Base-by-base conservation (phyloP, 352 stramenopile species). In the Phytophthora pinifolia region DNA sequence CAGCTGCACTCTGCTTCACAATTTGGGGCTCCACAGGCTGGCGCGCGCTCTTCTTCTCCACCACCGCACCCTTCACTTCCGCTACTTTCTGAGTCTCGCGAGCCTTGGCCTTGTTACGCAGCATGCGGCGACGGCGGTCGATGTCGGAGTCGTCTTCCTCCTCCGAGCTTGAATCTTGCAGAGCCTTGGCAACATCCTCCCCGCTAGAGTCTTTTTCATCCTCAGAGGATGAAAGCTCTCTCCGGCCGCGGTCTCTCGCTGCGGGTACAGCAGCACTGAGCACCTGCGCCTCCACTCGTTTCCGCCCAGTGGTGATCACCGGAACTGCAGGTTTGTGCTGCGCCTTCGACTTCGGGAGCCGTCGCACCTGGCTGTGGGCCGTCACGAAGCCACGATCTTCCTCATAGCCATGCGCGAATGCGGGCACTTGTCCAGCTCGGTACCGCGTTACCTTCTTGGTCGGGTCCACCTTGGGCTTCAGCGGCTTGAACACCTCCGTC, bases 391-490 rank as follows among this genome's bases (percentile, higher is more conserved):
- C 81, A 9, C 79, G 65, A 33, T 94, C 81, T 5, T 92, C 83
- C 43, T 94, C 81, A 51, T 89, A 90, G 0, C 80, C 82, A 0
- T 74, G 51, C 0, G 83, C 83, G 45, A 90, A 94, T 17, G 81
- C 71, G 25, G 86, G 86, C 7, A 94, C 83, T 38, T 94, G 80
- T 7, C 86, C 86, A 22, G 86, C 83, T 34, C 86, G 82, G 49
- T 96, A 93, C 14, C 86, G 82, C n/a, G 70, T 52, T 38, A 96
- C 80, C 59, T 93, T 92, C 34, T 78, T 89, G 39, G 82, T 89
- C 35, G 71, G 67, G 35, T 96, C 86, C 18, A 96, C 62, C 33
- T 89, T 88, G 37, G 86, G 86, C 59, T 94, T 86, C 46, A 83
- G 71, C 29, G 79, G 74, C 44, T 88, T 82, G 48, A 88, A 92